Evolutionary conservation across 345 rosid species (phyloP).

Genomic region (Syzygium aromaticum): DNA sequence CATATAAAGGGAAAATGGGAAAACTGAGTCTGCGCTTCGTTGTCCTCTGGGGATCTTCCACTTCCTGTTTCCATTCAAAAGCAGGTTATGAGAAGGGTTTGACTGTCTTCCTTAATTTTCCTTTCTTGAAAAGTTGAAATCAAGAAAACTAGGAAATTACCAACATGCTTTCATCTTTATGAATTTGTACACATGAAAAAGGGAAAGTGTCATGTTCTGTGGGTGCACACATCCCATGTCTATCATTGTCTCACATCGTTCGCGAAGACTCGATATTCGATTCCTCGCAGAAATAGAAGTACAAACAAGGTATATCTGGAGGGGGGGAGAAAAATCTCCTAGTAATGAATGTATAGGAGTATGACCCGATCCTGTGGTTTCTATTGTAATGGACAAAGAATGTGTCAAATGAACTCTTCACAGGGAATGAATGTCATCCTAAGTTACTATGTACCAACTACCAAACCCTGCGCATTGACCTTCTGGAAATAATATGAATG

Average conservation of each 20-base stretch:
- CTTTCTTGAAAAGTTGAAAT: neutral
- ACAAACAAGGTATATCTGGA: neutral
- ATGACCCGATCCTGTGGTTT: neutral
- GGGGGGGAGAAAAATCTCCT: neutral
- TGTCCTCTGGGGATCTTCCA: neutral
- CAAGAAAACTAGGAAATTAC: neutral
- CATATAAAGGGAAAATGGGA: neutral
- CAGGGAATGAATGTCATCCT: neutral
- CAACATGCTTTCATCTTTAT: neutral
- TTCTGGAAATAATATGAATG: neutral
- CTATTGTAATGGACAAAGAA: neutral
- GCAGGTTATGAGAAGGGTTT: neutral
- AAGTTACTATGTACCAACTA: neutral
- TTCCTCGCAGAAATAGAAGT: neutral
- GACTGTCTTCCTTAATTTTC: neutral
- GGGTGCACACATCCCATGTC: neutral
- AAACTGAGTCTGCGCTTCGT: neutral
- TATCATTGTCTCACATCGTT: neutral
- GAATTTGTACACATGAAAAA: neutral
- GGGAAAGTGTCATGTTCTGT: neutral
- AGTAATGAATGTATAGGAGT: neutral
- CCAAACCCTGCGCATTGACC: neutral
- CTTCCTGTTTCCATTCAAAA: neutral
- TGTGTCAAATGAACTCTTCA: neutral
- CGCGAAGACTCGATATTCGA: neutral